Evolutionary conservation across 2,329 filamentous ascomycete genomes (phyloP).

Genomic region (Aulographum hederae): DNA sequence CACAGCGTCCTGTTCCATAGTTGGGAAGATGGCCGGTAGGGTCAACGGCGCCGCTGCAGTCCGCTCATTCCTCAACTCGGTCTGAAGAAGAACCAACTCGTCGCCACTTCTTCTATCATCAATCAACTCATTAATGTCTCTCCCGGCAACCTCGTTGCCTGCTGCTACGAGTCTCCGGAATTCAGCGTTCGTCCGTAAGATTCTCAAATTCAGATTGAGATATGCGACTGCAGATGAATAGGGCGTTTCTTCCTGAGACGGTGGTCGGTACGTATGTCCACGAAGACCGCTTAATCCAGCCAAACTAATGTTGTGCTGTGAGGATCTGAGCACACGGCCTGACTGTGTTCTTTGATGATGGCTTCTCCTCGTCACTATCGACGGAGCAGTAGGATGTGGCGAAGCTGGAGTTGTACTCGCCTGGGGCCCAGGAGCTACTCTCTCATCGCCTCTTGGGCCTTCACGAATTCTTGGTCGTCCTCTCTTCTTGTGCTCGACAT

Average conservation of each 20-base stretch:
- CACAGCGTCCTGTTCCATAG: conserved; percentile 19
- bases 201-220: conserved; percentile 27
- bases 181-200: conserved; percentile 25
- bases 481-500: conserved; percentile 75
- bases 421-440: too few relatives aligned
- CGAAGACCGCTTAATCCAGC: too few relatives aligned
- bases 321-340: not conserved
- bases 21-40: conserved; percentile 28
- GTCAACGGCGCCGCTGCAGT: conserved; percentile 29
- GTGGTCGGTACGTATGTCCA: too few relatives aligned
- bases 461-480: conserved; percentile 62
- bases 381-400: too few relatives aligned
- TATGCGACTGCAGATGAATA: too few relatives aligned
- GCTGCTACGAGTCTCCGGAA: conserved; percentile 25
- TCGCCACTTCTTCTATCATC: conserved; percentile 21
- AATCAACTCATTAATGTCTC: conserved; percentile 24
- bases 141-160: conserved; percentile 18
- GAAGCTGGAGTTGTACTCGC: too few relatives aligned
- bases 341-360: conserved; percentile 27
- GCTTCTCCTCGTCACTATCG: too few relatives aligned
- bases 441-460: too few relatives aligned
- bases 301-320: too few relatives aligned
- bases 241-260: too few relatives aligned
- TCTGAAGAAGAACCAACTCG: conserved; percentile 22
- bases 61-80: conserved; percentile 26